These are phyloP conservation scores for Asterochloris erici DNA, from an alignment of 139 green algal genomes.

Conservation along the genomic window DNA sequence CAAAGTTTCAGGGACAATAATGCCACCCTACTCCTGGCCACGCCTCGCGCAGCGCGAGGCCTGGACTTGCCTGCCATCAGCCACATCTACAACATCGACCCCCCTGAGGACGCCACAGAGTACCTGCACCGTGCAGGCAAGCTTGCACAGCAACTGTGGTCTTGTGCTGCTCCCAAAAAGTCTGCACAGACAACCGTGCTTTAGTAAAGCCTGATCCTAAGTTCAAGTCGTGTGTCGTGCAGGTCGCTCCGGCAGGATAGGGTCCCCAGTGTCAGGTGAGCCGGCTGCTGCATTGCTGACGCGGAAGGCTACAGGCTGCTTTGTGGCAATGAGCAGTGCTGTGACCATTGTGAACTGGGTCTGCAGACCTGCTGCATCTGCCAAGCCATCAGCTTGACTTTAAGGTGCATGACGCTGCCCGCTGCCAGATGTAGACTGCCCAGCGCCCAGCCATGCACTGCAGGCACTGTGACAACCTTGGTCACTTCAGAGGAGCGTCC, in stretches of 20 bases:
- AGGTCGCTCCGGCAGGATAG: slow-evolving; percentile 10
- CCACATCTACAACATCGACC: slow-evolving; percentile 78
- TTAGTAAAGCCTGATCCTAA: background rate
- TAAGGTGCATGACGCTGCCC: background rate
- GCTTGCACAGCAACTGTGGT: slow-evolving; percentile 64
- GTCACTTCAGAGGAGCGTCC: slow-evolving; percentile 48
- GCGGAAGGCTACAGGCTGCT: background rate
- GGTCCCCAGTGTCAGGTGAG: background rate
- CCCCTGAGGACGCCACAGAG: slow-evolving; percentile 46
- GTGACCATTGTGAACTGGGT: background rate
- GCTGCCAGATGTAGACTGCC: background rate
- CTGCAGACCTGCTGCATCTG: background rate
- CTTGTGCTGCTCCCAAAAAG: slow-evolving; percentile 11
- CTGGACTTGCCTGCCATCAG: slow-evolving; percentile 83
- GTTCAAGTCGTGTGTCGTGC: background rate
- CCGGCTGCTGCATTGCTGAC: background rate
- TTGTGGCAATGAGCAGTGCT: background rate
- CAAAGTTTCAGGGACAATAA: slow-evolving; percentile 73
- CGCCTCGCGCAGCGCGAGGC: slow-evolving; percentile 59
- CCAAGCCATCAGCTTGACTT: background rate
- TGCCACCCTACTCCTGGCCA: slow-evolving; percentile 65
- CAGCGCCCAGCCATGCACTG: background rate
- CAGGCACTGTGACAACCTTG: slow-evolving; percentile 61
- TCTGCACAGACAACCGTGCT: background rate
- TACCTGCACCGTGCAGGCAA: slow-evolving; percentile 84